Conservation (phyloP, 306 rosid species). For the Alnus rubra region DNA sequence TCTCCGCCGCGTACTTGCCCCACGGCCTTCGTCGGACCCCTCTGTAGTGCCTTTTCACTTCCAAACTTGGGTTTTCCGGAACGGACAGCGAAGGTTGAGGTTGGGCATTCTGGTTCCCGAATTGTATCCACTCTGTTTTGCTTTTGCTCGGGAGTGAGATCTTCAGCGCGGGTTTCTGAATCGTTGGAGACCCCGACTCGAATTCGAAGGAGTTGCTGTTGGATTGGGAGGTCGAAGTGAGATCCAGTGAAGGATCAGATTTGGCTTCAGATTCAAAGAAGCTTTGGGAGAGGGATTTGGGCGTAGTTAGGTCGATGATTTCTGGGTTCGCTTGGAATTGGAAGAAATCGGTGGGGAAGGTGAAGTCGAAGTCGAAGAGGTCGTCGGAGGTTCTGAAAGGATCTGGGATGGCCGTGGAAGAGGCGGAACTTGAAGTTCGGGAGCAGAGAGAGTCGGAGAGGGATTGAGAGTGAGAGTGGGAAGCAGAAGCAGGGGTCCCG, state of each 20-base stretch:
- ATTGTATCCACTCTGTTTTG: conserved; percentile 65
- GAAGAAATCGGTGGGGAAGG: conserved; percentile 20
- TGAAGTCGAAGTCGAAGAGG: conserved; percentile 28
- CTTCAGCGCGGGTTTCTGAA: conserved; percentile 52
- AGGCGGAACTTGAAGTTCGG: conserved; percentile 35
- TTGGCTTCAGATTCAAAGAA: conserved; percentile 25
- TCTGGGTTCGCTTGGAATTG: conserved; percentile 48
- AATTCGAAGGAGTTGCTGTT: conserved; percentile 2
- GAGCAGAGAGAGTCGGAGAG: conserved; percentile 9
- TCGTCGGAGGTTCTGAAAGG: conserved; percentile 24
- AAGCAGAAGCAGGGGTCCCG: neutral
- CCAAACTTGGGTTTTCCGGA: neutral
- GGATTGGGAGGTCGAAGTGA: neutral
- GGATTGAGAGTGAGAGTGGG: conserved; percentile 32
- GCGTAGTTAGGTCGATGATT: conserved; percentile 42
- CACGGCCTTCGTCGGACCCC: conserved; percentile 83
- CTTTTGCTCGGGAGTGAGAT: conserved; percentile 57
- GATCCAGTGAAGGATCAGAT: neutral
- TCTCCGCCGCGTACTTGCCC: conserved; percentile 92
- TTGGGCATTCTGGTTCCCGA: conserved; percentile 31
- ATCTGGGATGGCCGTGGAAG: conserved; percentile 31
- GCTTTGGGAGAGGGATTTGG: conserved; percentile 5
- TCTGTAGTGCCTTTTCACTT: conserved; percentile 47
- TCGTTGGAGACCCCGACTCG: conserved; percentile 19
- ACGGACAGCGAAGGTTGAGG: neutral